Conservation (phyloP, 1,284 basidiomycete species). For the Naganishia liquefaciens region DNA sequence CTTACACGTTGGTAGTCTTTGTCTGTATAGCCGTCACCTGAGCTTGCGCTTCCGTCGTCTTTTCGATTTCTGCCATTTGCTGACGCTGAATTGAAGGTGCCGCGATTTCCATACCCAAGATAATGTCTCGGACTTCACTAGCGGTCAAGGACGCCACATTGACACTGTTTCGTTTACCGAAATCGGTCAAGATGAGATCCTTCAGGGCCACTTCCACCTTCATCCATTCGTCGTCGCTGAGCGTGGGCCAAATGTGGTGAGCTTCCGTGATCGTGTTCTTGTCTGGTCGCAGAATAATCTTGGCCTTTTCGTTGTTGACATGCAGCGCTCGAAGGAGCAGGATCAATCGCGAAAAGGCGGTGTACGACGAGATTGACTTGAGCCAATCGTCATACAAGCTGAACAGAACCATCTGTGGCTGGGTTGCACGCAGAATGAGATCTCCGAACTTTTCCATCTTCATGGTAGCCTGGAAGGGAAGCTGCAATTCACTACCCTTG, state of each 20-base stretch:
- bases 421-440: slow-evolving; percentile 66
- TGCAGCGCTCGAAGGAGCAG: slow-evolving; percentile 93
- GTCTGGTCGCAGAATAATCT: slow-evolving; percentile 88
- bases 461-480: slow-evolving; percentile 99
- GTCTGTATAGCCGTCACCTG: slow-evolving; percentile 98
- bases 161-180: slow-evolving; percentile 98
- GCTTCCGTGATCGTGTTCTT: slow-evolving; percentile 95
- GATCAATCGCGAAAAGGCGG: slow-evolving; percentile 96
- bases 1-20: slow-evolving; percentile 85
- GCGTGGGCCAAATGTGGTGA: slow-evolving; percentile 96
- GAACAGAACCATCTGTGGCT: slow-evolving; percentile 70
- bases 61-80: slow-evolving; percentile 99
- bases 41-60: slow-evolving; percentile 86
- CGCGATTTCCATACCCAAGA: slow-evolving; percentile 90
- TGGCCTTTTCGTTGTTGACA: slow-evolving; percentile 99
- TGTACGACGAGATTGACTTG: slow-evolving; percentile 97
- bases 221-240: slow-evolving; percentile 97
- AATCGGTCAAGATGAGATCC: slow-evolving; percentile 90
- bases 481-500: slow-evolving; percentile 95
- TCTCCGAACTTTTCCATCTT: slow-evolving; percentile 99
- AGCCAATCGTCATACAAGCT: slow-evolving; percentile 99
- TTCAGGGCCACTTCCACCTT: slow-evolving; percentile 98
- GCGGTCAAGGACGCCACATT: slow-evolving; percentile 96
- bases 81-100: slow-evolving; percentile 76
- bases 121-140: slow-evolving; percentile 94